Base-by-base conservation (phyloP, 805 yeast species). In the Hanseniaspora taiwanica region DNA sequence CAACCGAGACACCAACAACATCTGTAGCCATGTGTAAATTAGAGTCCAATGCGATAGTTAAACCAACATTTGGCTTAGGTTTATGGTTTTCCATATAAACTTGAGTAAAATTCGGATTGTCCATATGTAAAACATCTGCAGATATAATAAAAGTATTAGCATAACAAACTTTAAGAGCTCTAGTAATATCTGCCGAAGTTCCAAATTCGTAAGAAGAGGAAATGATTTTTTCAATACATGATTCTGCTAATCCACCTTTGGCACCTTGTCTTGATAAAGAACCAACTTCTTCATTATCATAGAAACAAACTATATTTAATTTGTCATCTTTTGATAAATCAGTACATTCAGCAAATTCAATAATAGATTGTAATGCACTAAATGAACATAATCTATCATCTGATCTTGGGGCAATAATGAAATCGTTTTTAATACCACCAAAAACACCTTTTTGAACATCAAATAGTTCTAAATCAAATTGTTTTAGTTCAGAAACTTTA, bases 11-110 rank as follows among this genome's bases (percentile, higher is more conserved):
- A 14, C 89, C 84, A 36, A 76, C 75, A 3, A 78, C 67, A 55
- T 84, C 93, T 6, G 94, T 81, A 20, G 87, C 85, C 80, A 82
- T 76, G 54, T 79, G 81, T 12, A 81, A 86, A 57, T 82, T 80
- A 31, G 93, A 75, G 58, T 84, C 93, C 48, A 77, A 64, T 2
- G 83, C 69, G 23, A 85, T 56, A 1, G 85, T 65, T 44, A 82
- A 56, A 43, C 94, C 95, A 31, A 66, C 72, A 64, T 84, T 84
- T 46, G 89, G 86, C 44, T 75, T 63, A 16, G 94, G 91, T 55
- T 74, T 77, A 65, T 83, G 93, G 60, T 78, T 60, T 51, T 81
- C 87, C 53, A 81, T 65, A 59, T 84, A 82, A 27, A 73, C 80
- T n/a, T 53, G 51, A 39, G 66, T 54, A 51, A 78, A 81, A 62